These are phyloP conservation scores for Begonia peltatifolia DNA, from an alignment of 306 rosid species.

Conservation along the genomic window DNA sequence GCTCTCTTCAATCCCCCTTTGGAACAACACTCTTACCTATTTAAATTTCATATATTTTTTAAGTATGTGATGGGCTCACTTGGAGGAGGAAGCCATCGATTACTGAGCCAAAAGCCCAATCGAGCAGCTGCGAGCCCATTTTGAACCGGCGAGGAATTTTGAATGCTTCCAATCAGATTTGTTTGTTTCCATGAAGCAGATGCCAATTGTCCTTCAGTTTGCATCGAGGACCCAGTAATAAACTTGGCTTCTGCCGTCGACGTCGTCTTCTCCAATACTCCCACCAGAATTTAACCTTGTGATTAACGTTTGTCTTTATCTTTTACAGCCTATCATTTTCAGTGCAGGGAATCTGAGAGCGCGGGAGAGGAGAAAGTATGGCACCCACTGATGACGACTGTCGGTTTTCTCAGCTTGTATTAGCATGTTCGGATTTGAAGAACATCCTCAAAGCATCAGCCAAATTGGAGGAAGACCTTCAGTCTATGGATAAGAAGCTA, in stretches of 20 bases:
- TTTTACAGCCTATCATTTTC: neutral
- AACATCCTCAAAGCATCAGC: conserved; percentile 28
- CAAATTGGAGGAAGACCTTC: conserved; percentile 27
- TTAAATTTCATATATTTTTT: too few relatives aligned
- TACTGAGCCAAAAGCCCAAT: too few relatives aligned
- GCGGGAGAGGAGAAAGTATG: conserved; percentile 12
- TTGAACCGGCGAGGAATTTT: conserved; percentile 26
- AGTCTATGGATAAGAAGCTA: conserved; percentile 32
- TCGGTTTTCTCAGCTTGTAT: conserved; percentile 21
- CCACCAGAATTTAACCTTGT: conserved; percentile 7
- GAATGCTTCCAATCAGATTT: conserved; percentile 16
- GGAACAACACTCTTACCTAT: too few relatives aligned
- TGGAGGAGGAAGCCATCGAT: too few relatives aligned
- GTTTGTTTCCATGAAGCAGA: conserved; percentile 13
- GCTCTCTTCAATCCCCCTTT: too few relatives aligned
- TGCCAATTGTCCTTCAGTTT: conserved; percentile 61
- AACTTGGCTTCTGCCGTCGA: conserved; percentile 9
- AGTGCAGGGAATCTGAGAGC: neutral
- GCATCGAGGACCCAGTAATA: conserved; percentile 22
- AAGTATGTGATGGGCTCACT: too few relatives aligned
- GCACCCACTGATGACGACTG: conserved; percentile 20
- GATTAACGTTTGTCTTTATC: neutral
- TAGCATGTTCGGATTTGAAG: conserved; percentile 46
- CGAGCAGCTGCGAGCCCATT: too few relatives aligned
- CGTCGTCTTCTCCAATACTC: conserved; percentile 15